Base-by-base conservation (phyloP, 306 rosid genomes). In the Cicer yamashitae region DNA sequence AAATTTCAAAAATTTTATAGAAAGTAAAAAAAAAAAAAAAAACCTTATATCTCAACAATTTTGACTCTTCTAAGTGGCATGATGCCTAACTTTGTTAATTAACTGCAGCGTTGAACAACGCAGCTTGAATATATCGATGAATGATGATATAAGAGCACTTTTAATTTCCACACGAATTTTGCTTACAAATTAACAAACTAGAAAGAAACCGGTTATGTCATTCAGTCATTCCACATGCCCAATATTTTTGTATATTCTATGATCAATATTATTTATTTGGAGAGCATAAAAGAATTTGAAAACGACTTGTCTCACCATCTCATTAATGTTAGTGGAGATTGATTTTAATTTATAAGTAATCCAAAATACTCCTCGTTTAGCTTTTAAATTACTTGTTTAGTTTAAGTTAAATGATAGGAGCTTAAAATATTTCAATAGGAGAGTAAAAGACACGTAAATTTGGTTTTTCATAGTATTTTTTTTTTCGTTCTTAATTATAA, bases 51-150 rank as follows among this genome's bases (percentile, higher is more conserved):
- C 34, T 2, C 4, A 25, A 25, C 4, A 82, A 17, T 15, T 76
- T 70, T 77, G 76, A 81, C 40, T 82, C 67, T 25, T 73, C 40
- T 67, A 0, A 51, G 77, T 84, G 82, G 59, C 12, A 43, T 66
- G 20, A 51, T 60, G 60, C 84, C 87, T 52, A 84, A 84, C 70
- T 6, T 71, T 76, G 62, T 76, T 73, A 62, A 62, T 37, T 62
- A 67, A 67, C 61, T 66, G 25, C 68, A 15, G 38, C 53, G 57
- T 82, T 82, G 80, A 78, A 82, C 56, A 51, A 78, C 34, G 75
- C 46, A 74, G 73, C 14, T 60, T 70, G 10, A 67, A 72, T 70
- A 71, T 43, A 34, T 77, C 53, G 66, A n/a, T 65, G 63, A 34
- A 69, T 66, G 66, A 18, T 65, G 63, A 48, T 77, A 22, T 34